These are phyloP conservation scores for Fusarium abutilonis DNA, from an alignment of 2,329 filamentous ascomycete species.

Conservation along the genomic window DNA sequence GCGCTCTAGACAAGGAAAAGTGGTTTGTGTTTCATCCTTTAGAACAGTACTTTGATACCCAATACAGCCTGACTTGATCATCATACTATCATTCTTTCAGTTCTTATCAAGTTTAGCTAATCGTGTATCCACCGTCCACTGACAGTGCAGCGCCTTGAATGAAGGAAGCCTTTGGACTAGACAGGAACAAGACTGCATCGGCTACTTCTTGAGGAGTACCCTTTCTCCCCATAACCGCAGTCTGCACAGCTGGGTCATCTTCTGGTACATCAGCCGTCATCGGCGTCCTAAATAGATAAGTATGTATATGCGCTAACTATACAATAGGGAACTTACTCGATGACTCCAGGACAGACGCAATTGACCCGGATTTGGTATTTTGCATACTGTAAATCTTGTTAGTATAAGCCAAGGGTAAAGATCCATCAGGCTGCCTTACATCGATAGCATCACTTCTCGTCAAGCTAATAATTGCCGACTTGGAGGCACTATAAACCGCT, in stretches of 20 bases:
- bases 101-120: constrained; percentile 27
- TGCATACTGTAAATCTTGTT: constrained; percentile 49
- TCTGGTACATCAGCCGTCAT: constrained; percentile 55
- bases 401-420: not conserved
- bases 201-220: constrained; percentile 59
- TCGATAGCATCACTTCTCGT: constrained; percentile 60
- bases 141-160: constrained; percentile 56
- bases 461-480: constrained; percentile 56
- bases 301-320: not conserved
- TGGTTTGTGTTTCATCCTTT: constrained; percentile 2
- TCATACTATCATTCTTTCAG: not conserved
- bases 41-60: constrained; percentile 42
- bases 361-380: constrained; percentile 58
- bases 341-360: constrained; percentile 58
- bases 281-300: constrained; percentile 48
- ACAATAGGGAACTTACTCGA: constrained; percentile 46
- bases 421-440: constrained; percentile 40
- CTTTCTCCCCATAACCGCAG: constrained; percentile 52
- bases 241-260: constrained; percentile 48
- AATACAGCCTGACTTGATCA: constrained; percentile 19
- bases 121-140: constrained; percentile 58
- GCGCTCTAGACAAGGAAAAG: constrained; percentile 15
- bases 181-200: constrained; percentile 57
- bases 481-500: constrained; percentile 57
- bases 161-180: constrained; percentile 57